Percentiles rank a stretch among this genome's conserved stretches.
phyloP scores from a whole-genome alignment of 2,329 filamentous ascomycete species.

The Neonectria neomacrospora region DNA sequence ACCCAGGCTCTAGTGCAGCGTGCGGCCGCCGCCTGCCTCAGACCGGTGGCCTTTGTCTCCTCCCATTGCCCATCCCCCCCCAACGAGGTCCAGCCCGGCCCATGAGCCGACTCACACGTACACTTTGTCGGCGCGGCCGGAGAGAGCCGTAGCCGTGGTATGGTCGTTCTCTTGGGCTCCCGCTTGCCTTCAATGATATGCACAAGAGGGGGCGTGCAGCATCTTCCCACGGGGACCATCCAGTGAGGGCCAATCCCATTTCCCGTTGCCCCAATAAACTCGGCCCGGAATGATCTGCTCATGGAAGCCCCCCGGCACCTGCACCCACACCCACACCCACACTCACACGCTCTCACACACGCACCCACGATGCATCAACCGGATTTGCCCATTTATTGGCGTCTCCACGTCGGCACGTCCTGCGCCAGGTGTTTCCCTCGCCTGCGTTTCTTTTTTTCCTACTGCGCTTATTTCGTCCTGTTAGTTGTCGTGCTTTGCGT shows the following conservation, averaged over 20 bases:
- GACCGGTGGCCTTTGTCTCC: slow-evolving; percentile 23
- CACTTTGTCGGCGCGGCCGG: slow-evolving; percentile 19
- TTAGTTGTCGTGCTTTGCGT: slow-evolving; percentile 2
- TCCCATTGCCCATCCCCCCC: slow-evolving; percentile 3
- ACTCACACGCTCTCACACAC: not conserved
- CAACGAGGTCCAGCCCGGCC: slow-evolving; percentile 12
- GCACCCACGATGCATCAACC: not conserved
- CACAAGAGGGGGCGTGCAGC: slow-evolving; percentile 8
- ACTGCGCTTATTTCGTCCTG: not conserved
- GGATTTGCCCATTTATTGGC: slow-evolving; percentile 3
- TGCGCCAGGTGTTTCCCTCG: slow-evolving; percentile 4
- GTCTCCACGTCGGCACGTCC: slow-evolving; percentile 10
- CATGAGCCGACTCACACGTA: not conserved
- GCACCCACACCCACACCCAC: too few relatives aligned
- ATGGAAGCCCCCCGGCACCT: slow-evolving; percentile 30
- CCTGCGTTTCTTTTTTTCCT: slow-evolving; percentile 4
- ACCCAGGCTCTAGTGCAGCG: not conserved
- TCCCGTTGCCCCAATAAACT: slow-evolving; percentile 37
- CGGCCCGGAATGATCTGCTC: slow-evolving; percentile 39
- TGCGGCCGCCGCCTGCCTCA: not conserved
- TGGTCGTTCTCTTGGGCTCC: not conserved
- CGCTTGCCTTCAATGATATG: slow-evolving; percentile 1
- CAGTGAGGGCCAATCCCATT: slow-evolving; percentile 26
- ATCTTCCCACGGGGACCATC: not conserved
- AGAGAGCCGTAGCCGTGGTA: not conserved